Evolutionary conservation across 1,284 basidiomycete genomes (phyloP).

Genomic region (Rhodotorula sp.): DNA sequence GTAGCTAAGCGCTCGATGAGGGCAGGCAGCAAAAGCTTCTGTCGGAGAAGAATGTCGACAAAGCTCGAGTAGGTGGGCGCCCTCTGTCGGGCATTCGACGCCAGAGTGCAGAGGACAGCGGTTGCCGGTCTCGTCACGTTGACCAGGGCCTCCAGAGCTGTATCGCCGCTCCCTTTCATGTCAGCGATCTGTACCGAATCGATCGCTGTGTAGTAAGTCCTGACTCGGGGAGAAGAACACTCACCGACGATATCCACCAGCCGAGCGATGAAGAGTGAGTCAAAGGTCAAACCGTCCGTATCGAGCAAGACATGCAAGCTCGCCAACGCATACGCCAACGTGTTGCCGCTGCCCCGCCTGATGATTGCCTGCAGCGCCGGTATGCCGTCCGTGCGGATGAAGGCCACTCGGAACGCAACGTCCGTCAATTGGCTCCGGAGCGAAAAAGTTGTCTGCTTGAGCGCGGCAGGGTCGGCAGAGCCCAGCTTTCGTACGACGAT

Average conservation of each 20-base stretch:
- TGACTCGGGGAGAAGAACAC: conserved; percentile 1
- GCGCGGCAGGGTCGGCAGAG: conserved; percentile 55
- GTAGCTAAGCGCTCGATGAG: conserved; percentile 75
- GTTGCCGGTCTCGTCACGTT: conserved; percentile 96
- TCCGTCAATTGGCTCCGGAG: conserved; percentile 86
- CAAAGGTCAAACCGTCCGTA: conserved; percentile 69
- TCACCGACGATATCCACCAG: conserved; percentile 70
- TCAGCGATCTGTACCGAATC: not conserved
- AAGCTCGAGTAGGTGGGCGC: conserved; percentile 63
- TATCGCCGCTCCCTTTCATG: rapidly evolving
- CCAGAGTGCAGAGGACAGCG: conserved; percentile 82
- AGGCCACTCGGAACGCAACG: conserved; percentile 81
- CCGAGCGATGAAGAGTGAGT: conserved; percentile 63
- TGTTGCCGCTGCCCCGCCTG: conserved; percentile 70
- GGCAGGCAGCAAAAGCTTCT: conserved; percentile 64
- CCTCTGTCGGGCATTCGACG: conserved; percentile 53
- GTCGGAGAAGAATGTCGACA: conserved; percentile 72
- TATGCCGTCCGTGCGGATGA: conserved; percentile 74
- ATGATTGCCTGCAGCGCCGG: conserved; percentile 72
- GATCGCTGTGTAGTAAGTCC: not conserved
- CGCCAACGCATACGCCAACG: conserved; percentile 77
- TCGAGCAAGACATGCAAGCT: conserved; percentile 85
- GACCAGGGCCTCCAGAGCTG: conserved; percentile 67
- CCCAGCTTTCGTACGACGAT: conserved; percentile 73
- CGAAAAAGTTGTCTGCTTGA: conserved; percentile 70